A percentile compares a stretch with the other conserved stretches of the same genome.
phyloP scores from a whole-genome alignment of 2,329 filamentous ascomycete genomes.

The Atkinsonella texensis region DNA sequence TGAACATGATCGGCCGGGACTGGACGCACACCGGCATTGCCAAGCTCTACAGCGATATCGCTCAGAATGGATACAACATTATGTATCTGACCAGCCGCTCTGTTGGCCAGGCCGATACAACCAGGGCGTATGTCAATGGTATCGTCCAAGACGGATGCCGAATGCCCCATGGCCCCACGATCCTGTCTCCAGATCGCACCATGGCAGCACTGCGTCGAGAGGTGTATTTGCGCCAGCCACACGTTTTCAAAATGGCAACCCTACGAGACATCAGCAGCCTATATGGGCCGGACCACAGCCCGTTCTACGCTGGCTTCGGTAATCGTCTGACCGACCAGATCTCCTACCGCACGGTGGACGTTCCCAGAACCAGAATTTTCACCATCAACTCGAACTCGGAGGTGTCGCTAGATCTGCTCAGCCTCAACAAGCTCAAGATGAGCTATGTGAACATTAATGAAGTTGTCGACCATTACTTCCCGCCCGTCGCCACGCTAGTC shows the following conservation, averaged over 20 bases:
- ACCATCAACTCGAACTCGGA: conserved; percentile 98
- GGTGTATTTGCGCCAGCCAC: conserved; percentile 88
- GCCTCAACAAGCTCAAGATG: conserved; percentile 87
- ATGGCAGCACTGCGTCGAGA: conserved; percentile 88
- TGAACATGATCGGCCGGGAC: conserved; percentile 94
- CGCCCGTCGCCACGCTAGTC: conserved; percentile 75
- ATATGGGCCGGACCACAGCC: conserved; percentile 64
- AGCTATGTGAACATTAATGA: conserved; percentile 96
- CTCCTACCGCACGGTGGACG: conserved; percentile 91
- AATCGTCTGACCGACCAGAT: conserved; percentile 94
- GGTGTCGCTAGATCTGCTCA: conserved; percentile 80
- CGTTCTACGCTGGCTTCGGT: conserved; percentile 95
- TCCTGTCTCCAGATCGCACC: conserved; percentile 87
- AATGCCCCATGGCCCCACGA: conserved; percentile 82
- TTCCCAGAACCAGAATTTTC: conserved; percentile 88
- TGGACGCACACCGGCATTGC: conserved; percentile 97
- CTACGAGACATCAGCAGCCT: conserved; percentile 85
- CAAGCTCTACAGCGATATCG: conserved; percentile 93
- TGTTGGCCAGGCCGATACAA: conserved; percentile 86
- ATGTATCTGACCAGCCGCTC: conserved; percentile 94
- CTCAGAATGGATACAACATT: conserved; percentile 93
- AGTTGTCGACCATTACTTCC: conserved; percentile 96
- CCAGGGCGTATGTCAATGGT: conserved; percentile 77
- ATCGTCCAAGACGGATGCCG: conserved; percentile 80
- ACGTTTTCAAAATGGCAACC: conserved; percentile 99